Percentiles rank a stretch among this genome's conserved stretches.
Evolutionary conservation across 2,329 filamentous ascomycete genomes (phyloP).

Genomic region (Talaromyces sp.): DNA sequence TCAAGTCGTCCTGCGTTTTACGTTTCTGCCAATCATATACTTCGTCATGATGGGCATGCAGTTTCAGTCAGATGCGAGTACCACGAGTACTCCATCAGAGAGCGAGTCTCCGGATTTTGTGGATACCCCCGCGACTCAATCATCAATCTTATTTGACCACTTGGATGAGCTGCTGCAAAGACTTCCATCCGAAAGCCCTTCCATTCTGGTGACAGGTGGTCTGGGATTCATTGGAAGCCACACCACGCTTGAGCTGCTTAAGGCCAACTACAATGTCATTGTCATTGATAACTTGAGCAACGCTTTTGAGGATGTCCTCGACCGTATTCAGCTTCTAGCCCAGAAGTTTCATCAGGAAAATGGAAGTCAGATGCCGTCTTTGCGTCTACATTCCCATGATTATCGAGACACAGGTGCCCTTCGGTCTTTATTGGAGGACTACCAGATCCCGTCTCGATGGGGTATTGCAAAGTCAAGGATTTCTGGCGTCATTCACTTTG

Average conservation of each 20-base stretch:
- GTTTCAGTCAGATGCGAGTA: constrained; percentile 33
- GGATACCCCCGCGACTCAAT: constrained; percentile 50
- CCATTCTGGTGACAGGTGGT: constrained; percentile 48
- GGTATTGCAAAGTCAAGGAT: constrained; percentile 53
- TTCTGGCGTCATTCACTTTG: constrained; percentile 69
- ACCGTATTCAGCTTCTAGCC: constrained; percentile 39
- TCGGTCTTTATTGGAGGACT: constrained; percentile 47
- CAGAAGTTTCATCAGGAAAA: constrained; percentile 40
- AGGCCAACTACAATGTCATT: constrained; percentile 45
- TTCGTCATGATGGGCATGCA: constrained; percentile 31
- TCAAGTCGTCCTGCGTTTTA: no score
- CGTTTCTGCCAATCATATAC: no score
- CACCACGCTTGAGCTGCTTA: constrained; percentile 46
- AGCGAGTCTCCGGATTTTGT: constrained; percentile 31
- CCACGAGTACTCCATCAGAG: constrained; percentile 35
- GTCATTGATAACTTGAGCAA: constrained; percentile 48
- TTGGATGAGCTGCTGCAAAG: constrained; percentile 46
- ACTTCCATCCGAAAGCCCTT: constrained; percentile 38
- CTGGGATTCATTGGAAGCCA: constrained; percentile 49
- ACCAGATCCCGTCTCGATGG: constrained; percentile 39
- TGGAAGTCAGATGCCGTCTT: constrained; percentile 45
- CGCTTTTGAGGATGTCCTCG: constrained; percentile 39
- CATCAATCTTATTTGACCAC: constrained; percentile 50
- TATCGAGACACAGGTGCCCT: constrained; percentile 51
- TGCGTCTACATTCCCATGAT: constrained; percentile 53